These are phyloP conservation scores for Glonium stellatum DNA, from an alignment of 495 filamentous ascomycete genomes.

Conservation along the genomic window DNA sequence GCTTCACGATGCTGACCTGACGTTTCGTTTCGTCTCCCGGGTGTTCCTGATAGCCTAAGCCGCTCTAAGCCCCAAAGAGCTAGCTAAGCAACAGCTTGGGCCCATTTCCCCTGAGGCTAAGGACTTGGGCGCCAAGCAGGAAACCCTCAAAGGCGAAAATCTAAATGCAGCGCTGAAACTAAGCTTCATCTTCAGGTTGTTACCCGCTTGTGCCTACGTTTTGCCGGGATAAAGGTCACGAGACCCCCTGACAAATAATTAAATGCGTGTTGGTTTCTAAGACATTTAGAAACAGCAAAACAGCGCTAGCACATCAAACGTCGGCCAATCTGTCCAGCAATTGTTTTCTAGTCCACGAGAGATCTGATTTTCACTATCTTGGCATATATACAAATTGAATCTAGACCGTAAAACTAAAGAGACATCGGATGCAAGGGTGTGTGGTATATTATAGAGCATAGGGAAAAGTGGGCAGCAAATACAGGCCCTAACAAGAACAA, in stretches of 20 bases:
- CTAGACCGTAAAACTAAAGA: background rate
- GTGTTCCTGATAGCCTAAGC: background rate
- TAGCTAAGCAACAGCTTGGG: conserved; percentile 1
- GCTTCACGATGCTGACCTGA: conserved; percentile 8
- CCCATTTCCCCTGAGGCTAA: background rate
- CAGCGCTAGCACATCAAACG: no score
- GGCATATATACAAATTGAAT: conserved; percentile 2
- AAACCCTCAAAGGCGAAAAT: no score
- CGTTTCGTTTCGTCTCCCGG: conserved; percentile 2
- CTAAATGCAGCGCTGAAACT: no score
- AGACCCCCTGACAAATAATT: no score
- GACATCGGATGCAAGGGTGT: background rate
- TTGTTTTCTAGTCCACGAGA: background rate
- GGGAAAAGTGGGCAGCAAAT: background rate
- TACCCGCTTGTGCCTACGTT: no score
- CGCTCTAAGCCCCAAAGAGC: background rate
- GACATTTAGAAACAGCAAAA: no score
- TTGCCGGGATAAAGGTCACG: no score
- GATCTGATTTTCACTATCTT: background rate
- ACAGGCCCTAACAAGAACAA: background rate
- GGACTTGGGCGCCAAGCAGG: background rate
- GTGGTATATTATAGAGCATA: conserved; percentile 6
- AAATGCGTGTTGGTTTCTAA: no score
- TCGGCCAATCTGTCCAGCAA: no score
- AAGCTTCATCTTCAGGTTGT: no score